Base-by-base conservation (phyloP, 164 flowering plant species). In the Warburgia ugandensis region DNA sequence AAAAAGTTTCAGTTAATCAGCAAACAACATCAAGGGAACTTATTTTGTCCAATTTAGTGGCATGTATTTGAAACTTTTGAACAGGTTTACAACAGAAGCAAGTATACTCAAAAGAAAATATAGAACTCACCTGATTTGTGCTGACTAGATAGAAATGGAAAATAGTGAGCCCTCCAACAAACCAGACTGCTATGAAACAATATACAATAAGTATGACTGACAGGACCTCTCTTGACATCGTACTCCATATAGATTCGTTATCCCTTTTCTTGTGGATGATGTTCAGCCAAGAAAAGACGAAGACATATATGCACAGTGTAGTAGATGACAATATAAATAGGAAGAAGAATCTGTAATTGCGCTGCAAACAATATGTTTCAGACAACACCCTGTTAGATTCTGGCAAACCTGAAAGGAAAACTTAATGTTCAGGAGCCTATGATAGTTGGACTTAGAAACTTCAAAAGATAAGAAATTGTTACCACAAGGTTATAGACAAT, bases 171-270 rank as follows among this genome's bases (percentile, higher is more conserved):
- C 97, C 97, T 11, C 97, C 97, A 30, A 91, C 97, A 55, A 91
- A 91, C 97, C 97, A 91, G 37, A 91, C 64, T 0, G 84, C 73
- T n/a, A 91, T 55, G 70, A 91, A 91, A 76, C 94, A 83, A 71
- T 91, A 84, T 8, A 77, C 72, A 4, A 88, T 73, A 52, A 92
- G 88, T 50, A 80, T n/a, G 54, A 65, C 84, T 16, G 89, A 81
- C 3, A 70, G 43, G 35, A 71, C 27, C 58, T 90, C 91, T 1
- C 51, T 21, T 25, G 72, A 59, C 73, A 84, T 72, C 17, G 69
- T 62, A 9, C 35, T 56, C 84, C 68, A 74, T 19, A 77, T 16
- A 19, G 39, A 45, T 3, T 40, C 45, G 4, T 47, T 10, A 8
- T 40, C 10, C 21, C 33, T 66, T 55, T 61, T 54, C n/a, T n/a